These are phyloP conservation scores for Clitopilus passeckerianus DNA, from an alignment of 768 basidiomycete species.

Conservation along the genomic window DNA sequence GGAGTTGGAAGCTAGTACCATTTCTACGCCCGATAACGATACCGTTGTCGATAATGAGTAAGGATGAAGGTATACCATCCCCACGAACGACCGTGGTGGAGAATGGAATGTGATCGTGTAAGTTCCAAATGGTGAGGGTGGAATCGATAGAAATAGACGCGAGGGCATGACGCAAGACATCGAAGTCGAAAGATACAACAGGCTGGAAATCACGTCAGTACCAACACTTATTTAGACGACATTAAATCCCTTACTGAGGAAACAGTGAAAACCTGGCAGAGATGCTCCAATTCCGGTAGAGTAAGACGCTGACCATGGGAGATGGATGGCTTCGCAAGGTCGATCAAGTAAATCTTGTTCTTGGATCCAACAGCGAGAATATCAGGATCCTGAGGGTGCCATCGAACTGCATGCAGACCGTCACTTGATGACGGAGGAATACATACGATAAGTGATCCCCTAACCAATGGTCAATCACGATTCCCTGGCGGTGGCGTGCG, in stretches of 20 bases:
- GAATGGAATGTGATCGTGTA: slow-evolving; percentile 71
- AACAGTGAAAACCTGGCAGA: slow-evolving; percentile 63
- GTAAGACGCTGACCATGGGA: slow-evolving; percentile 63
- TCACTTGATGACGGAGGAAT: slow-evolving; percentile 55
- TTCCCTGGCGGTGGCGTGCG: background rate
- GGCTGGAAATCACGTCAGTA: slow-evolving; percentile 36
- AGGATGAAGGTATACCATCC: slow-evolving; percentile 76
- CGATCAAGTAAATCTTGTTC: slow-evolving; percentile 69
- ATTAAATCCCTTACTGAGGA: slow-evolving; percentile 51
- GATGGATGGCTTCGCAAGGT: slow-evolving; percentile 57
- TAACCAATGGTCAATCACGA: slow-evolving; percentile 27
- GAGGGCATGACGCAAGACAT: slow-evolving; percentile 68
- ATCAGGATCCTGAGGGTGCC: slow-evolving; percentile 82
- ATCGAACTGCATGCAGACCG: slow-evolving; percentile 77
- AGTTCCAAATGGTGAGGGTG: slow-evolving; percentile 77
- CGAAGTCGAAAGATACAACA: slow-evolving; percentile 83
- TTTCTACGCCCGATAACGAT: slow-evolving; percentile 80
- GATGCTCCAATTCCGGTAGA: slow-evolving; percentile 64
- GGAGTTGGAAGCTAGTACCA: slow-evolving; percentile 79
- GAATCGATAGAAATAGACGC: slow-evolving; percentile 83
- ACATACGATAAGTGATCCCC: slow-evolving; percentile 68
- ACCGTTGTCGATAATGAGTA: slow-evolving; percentile 84
- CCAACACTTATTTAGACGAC: background rate
- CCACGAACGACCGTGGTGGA: slow-evolving; percentile 73
- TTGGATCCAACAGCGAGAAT: slow-evolving; percentile 81